Percentiles rank a stretch among this genome's conserved stretches.
Conservation (phyloP, 371 early-diverging fungal species). For the Mucor circinelloides region DNA sequence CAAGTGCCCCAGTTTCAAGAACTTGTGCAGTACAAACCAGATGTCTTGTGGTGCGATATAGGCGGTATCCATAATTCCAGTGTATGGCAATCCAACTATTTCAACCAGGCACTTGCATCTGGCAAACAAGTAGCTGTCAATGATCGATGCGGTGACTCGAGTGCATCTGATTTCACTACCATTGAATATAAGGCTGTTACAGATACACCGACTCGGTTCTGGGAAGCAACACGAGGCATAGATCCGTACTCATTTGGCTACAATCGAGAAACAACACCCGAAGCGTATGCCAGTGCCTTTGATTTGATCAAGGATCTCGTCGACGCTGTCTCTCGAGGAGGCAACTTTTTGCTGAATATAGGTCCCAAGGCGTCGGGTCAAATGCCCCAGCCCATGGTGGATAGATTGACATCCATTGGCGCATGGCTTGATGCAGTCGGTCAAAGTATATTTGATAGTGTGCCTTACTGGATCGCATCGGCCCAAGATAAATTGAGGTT, state of each 20-base stretch:
- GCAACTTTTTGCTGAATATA: slow-evolving; percentile 35
- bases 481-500: slow-evolving; percentile 15
- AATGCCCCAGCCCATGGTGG: slow-evolving; percentile 18
- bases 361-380: slow-evolving; percentile 35
- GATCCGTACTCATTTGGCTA: slow-evolving; percentile 46
- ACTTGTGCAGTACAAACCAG: slow-evolving; percentile 31
- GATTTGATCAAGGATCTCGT: slow-evolving; percentile 29
- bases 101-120: slow-evolving; percentile 16
- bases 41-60: slow-evolving; percentile 48
- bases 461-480: slow-evolving; percentile 16
- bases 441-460: slow-evolving; percentile 5
- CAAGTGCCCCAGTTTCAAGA: slow-evolving; percentile 42
- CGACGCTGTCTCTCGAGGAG: slow-evolving; percentile 30
- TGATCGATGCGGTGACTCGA: slow-evolving; percentile 36
- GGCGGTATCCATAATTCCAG: slow-evolving; percentile 44
- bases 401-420: slow-evolving; percentile 21
- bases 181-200: slow-evolving; percentile 29
- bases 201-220: slow-evolving; percentile 28
- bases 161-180: slow-evolving; percentile 39
- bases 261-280: slow-evolving; percentile 28
- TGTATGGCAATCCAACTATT: slow-evolving; percentile 34
- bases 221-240: slow-evolving; percentile 47
- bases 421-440: slow-evolving; percentile 23
- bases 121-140: slow-evolving; percentile 28
- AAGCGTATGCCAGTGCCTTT: slow-evolving; percentile 26